Evolutionary conservation across 176 grass and related monocot genomes (phyloP), one percentile per base, ranked within the genome.

Genomic region (Juncus inflexus): DNA sequence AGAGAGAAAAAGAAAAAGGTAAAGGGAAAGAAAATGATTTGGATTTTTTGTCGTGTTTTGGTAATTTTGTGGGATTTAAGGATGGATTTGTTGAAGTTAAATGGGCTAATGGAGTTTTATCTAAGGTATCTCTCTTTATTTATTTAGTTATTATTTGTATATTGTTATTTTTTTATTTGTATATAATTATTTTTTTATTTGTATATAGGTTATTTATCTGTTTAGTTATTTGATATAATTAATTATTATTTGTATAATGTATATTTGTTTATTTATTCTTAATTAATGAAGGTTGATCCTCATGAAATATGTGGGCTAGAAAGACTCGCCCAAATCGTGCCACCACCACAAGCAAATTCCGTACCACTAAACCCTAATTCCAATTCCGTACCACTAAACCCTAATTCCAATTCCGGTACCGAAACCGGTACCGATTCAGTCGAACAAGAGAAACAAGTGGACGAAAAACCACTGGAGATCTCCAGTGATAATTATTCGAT

Each of bases 81-180:
- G 85, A 90, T 72, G 78, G 79, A 70, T 77, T 61, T 28, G 71
- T 92, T 81, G 78, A 92, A 84, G 78, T 99, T 14, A 87, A 84
- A 69, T 99, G 94, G 94, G 89, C 89, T 62, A 92, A 52, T 67
- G 89, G 94, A 75, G 69, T 79, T 67, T 62, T 99, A 80, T 99
- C 89, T 42, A 92, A 80, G 80, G 94, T 99, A 86, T 62, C 50
- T 72, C 9, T 52, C 52, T 52, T 42, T 6, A 53, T 35, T 40
- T 9, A 55, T 39, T 55, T 35, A 54, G 11, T 37, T 39, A 54
- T 12, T 53, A 55, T 68, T 39, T 36, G 12, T 1, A 14, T 68
- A 52, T 7, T 52, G 12, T 12, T 52, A 52, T 52, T 4, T 2
- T 50, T 68, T 47, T 47, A 47, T 9, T 47, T 6, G 9, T 47